These are phyloP conservation scores for Escallonia rubra DNA, from an alignment of 129 eudicot genomes.

Conservation along the genomic window DNA sequence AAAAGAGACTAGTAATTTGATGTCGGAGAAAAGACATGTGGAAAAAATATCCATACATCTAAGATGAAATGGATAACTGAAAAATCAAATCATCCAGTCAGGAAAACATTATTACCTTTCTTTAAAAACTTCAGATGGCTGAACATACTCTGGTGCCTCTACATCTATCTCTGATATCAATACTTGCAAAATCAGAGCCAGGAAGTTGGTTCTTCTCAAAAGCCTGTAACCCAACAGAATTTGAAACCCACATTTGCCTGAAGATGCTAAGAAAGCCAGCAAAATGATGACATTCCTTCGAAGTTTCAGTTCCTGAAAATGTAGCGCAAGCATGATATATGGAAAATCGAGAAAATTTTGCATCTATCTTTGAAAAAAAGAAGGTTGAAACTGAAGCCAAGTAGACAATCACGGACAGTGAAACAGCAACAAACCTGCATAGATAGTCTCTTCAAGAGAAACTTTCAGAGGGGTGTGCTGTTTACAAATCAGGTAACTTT, in stretches of 20 bases:
- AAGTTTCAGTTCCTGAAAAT: constrained; percentile 70
- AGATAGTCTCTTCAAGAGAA: too few species aligned
- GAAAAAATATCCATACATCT: too few species aligned
- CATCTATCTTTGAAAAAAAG: background rate
- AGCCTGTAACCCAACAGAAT: constrained; percentile 47
- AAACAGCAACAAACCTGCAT: background rate
- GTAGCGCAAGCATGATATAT: too few species aligned
- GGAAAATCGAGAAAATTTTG: background rate
- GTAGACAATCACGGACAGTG: background rate
- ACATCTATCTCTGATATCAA: constrained; percentile 62
- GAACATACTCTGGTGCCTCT: constrained; percentile 35
- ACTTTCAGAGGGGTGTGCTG: too few species aligned
- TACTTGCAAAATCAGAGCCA: constrained; percentile 49
- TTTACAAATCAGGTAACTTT: too few species aligned
- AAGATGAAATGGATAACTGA: too few species aligned
- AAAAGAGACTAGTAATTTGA: too few species aligned
- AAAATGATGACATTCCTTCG: constrained; percentile 47
- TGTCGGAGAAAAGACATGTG: too few species aligned
- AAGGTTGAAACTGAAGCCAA: background rate
- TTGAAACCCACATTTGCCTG: constrained; percentile 69
- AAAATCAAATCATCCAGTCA: too few species aligned
- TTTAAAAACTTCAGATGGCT: constrained; percentile 36
- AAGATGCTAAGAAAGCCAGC: constrained; percentile 79
- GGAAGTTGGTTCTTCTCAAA: constrained; percentile 44
- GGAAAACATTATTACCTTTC: constrained; percentile 35